Percentiles rank a stretch among this genome's conserved stretches.
phyloP scores from a whole-genome alignment of 768 basidiomycete genomes.

The Tulasnella sp. region DNA sequence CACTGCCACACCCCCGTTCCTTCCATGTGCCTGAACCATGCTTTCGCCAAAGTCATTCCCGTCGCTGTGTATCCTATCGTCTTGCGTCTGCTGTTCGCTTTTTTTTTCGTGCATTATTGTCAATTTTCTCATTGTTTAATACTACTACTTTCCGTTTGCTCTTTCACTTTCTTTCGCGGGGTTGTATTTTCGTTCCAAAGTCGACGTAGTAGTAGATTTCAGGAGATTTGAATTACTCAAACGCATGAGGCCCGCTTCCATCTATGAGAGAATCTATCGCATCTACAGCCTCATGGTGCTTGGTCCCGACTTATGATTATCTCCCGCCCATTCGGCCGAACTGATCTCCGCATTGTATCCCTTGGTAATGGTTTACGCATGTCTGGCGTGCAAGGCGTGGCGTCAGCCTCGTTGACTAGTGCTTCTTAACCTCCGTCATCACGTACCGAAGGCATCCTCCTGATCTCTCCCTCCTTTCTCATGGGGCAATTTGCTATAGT shows the following conservation, averaged over 20 bases:
- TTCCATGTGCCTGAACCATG: background rate
- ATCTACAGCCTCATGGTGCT: conserved; percentile 17
- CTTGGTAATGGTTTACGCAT: conserved; percentile 45
- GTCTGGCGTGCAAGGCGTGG: conserved; percentile 37
- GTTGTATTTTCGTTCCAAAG: background rate
- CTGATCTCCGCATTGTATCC: conserved; percentile 37
- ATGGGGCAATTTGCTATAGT: conserved; percentile 66
- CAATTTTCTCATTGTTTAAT: background rate
- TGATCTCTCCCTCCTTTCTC: conserved; percentile 77
- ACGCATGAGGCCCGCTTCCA: background rate
- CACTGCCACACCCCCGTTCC: background rate
- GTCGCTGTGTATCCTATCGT: background rate
- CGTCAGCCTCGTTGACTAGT: conserved; percentile 23
- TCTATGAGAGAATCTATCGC: too few relatives aligned
- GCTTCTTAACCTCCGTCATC: background rate
- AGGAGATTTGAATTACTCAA: background rate
- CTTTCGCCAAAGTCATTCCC: background rate
- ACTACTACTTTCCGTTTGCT: background rate
- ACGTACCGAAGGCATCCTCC: conserved; percentile 87
- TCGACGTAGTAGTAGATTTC: background rate
- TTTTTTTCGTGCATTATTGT: conserved; percentile 1
- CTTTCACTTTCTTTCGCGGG: background rate
- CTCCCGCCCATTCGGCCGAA: conserved; percentile 39
- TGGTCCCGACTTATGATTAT: conserved; percentile 36
- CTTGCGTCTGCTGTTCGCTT: background rate